phyloP scores from a whole-genome alignment of 1,284 basidiomycete genomes.

The Volvariella surrecta region DNA sequence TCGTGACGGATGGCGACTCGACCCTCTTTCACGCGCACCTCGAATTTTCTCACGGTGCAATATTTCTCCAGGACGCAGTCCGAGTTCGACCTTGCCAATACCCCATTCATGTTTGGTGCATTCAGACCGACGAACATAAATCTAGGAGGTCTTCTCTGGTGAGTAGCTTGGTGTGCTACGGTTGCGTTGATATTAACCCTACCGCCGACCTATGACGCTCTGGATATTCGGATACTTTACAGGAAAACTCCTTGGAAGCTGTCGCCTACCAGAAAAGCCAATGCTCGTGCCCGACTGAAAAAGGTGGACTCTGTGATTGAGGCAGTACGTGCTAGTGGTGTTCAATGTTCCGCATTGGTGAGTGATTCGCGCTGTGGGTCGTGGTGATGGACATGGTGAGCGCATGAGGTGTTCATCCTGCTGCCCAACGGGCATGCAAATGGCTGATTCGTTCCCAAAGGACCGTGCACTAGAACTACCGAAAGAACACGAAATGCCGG shows the following conservation, averaged over 20 bases:
- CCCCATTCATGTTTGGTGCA: constrained; percentile 60
- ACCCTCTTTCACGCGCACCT: background rate
- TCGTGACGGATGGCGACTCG: constrained; percentile 2
- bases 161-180: constrained; percentile 11
- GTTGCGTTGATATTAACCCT: too few species aligned
- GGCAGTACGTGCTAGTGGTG: constrained; percentile 74
- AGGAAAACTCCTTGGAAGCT: constrained; percentile 97
- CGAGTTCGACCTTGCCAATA: constrained; percentile 24
- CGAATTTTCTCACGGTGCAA: background rate
- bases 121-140: constrained; percentile 64
- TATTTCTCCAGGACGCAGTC: background rate
- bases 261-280: constrained; percentile 86
- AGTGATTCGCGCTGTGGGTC: constrained; percentile 19
- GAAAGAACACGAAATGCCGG: constrained; percentile 81
- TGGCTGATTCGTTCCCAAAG: constrained; percentile 23
- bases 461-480: constrained; percentile 68
- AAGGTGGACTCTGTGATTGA: constrained; percentile 92
- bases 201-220: too few species aligned
- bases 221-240: constrained; percentile 7
- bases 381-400: too few species aligned
- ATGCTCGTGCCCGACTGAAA: constrained; percentile 82
- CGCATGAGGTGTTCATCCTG: too few species aligned
- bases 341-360: constrained; percentile 71
- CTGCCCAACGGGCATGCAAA: too few species aligned
- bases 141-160: constrained; percentile 77